phyloP scores from a whole-genome alignment of 2,329 filamentous ascomycete genomes.

The Alternaria brassicae region DNA sequence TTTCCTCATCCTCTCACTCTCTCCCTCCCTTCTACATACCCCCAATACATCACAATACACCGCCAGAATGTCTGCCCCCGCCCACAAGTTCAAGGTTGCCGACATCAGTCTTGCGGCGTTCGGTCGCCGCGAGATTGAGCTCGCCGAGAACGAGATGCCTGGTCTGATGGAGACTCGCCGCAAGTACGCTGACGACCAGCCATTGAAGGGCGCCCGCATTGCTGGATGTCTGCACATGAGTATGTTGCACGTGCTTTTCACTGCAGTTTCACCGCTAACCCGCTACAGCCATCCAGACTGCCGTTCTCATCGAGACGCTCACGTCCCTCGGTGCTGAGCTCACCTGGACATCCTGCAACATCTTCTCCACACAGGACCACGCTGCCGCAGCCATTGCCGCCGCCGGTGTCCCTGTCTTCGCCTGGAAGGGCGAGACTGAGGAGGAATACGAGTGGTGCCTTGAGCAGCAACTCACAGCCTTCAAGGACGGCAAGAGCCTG shows the following conservation, averaged over 20 bases:
- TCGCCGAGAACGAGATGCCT: conserved; percentile 91
- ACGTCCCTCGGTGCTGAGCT: conserved; percentile 94
- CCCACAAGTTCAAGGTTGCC: conserved; percentile 96
- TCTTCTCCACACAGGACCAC: conserved; percentile 99
- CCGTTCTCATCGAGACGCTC: conserved; percentile 98
- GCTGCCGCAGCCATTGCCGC: conserved; percentile 97
- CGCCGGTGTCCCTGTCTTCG: conserved; percentile 85
- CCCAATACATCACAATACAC: conserved; percentile 20
- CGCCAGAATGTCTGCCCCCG: conserved; percentile 73
- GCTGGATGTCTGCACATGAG: conserved; percentile 99
- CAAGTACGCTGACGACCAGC: conserved; percentile 94
- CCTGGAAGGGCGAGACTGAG: conserved; percentile 92
- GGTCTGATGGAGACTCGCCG: conserved; percentile 93
- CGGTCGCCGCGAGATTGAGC: conserved; percentile 97
- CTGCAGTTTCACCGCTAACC: conserved; percentile 18
- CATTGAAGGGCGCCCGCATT: conserved; percentile 91
- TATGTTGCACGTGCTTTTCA: conserved; percentile 49
- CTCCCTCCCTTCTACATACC: conserved; percentile 17
- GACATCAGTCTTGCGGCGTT: conserved; percentile 97
- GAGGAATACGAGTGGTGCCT: conserved; percentile 99
- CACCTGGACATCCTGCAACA: conserved; percentile 99
- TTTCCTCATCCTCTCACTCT: conserved; percentile 18
- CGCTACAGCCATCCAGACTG: conserved; percentile 85
- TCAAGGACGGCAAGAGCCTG: conserved; percentile 95
- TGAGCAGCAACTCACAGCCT: conserved; percentile 95